phyloP scores from a whole-genome alignment of 768 basidiomycete genomes.

The Lactarius deliciosus region DNA sequence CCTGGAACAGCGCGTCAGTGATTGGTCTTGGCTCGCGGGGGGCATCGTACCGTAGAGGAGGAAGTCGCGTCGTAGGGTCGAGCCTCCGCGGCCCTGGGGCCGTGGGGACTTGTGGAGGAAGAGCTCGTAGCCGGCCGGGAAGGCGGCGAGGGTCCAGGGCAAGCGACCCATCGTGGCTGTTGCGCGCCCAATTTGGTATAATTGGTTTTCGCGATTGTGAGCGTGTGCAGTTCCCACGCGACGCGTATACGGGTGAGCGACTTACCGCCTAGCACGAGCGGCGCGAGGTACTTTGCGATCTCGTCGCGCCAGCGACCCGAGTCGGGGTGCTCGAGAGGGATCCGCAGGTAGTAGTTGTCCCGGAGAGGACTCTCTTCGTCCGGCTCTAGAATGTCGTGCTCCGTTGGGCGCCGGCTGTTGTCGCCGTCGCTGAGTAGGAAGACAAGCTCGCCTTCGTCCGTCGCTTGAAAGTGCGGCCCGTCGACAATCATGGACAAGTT shows the following conservation, averaged over 20 bases:
- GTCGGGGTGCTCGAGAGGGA: constrained; percentile 18
- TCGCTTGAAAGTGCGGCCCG: constrained; percentile 10
- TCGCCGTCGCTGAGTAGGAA: constrained; percentile 16
- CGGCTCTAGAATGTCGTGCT: constrained; percentile 12
- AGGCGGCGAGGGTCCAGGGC: constrained; percentile 21
- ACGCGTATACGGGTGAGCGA: neutral
- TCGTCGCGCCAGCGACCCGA: constrained; percentile 20
- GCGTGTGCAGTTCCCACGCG: neutral
- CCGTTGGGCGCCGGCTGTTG: constrained; percentile 16
- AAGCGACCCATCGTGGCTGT: constrained; percentile 16
- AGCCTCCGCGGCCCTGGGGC: neutral
- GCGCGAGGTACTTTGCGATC: constrained; percentile 24
- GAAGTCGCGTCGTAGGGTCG: constrained; percentile 14
- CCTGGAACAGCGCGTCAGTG: neutral
- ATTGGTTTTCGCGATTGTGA: too few relatives aligned
- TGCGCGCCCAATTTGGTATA: too few relatives aligned
- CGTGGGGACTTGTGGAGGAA: constrained; percentile 13
- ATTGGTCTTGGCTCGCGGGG: too few relatives aligned
- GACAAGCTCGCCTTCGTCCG: neutral
- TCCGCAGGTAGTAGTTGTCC: constrained; percentile 18
- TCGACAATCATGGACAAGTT: neutral
- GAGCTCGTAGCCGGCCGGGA: constrained; percentile 21
- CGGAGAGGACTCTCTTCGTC: constrained; percentile 3
- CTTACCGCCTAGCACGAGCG: constrained; percentile 22
- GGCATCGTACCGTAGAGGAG: constrained; percentile 19